phyloP scores from a whole-genome alignment of 1,284 basidiomycete genomes.

The Austroboletus novae-zelandiae region DNA sequence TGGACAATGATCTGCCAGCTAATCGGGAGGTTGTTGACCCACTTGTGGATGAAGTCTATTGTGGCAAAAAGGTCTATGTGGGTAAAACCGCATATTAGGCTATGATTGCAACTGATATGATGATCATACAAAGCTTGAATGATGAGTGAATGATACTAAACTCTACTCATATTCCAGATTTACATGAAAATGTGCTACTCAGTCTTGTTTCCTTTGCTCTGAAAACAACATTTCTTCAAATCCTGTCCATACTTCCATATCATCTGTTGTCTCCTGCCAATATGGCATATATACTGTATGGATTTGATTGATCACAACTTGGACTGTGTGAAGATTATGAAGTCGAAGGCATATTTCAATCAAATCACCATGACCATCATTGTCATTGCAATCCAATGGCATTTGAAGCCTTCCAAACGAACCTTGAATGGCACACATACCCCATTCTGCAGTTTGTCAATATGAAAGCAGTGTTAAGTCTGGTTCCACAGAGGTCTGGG shows the following conservation, averaged over 20 bases:
- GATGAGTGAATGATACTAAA: not conserved
- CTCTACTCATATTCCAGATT: not conserved
- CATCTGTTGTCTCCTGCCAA: conserved; percentile 23
- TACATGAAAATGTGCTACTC: not conserved
- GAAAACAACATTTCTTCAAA: not conserved
- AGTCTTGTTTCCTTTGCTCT: not conserved
- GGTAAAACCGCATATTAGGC: too few relatives aligned
- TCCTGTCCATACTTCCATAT: not conserved
- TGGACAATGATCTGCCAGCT: not conserved
- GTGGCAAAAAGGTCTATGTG: too few relatives aligned
- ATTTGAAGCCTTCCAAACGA: conserved; percentile 41
- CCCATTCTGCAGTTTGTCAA: conserved; percentile 39
- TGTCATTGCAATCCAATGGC: conserved; percentile 34
- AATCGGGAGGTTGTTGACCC: not conserved
- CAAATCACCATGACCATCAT: conserved; percentile 23
- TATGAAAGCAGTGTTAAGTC: too few relatives aligned
- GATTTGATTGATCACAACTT: conserved; percentile 41
- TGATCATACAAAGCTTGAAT: not conserved
- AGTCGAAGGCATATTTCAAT: conserved; percentile 33
- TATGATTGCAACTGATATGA: not conserved
- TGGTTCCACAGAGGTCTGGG: too few relatives aligned
- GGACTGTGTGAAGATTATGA: conserved; percentile 30
- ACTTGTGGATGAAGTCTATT: too few relatives aligned
- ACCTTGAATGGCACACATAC: conserved; percentile 41
- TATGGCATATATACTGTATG: conserved; percentile 37